Evolutionary conservation across 1,284 basidiomycete species (phyloP).

Genomic region (Fomitiporia mediterranea): DNA sequence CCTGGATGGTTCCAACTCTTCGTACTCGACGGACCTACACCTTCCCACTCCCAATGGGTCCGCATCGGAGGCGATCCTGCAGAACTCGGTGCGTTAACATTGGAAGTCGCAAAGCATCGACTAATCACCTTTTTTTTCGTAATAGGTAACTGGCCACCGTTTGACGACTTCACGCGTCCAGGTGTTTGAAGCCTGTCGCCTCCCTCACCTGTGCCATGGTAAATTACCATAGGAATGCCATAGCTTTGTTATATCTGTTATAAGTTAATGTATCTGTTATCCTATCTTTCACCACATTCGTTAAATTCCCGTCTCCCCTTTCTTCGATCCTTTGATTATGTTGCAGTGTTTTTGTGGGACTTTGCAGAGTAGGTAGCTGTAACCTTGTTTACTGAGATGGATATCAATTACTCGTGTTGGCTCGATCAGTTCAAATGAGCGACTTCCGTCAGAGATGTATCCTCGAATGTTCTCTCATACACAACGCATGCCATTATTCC

Average conservation of each 20-base stretch:
- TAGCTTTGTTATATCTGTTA: too few species aligned
- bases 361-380: background rate
- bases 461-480: too few species aligned
- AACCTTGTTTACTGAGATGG: background rate
- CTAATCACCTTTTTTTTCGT: background rate
- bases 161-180: conserved; percentile 58
- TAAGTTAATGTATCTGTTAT: too few species aligned
- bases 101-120: background rate
- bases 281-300: background rate
- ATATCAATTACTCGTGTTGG: too few species aligned
- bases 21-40: conserved; percentile 69
- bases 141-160: conserved; percentile 55
- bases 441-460: too few species aligned
- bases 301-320: background rate
- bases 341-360: background rate
- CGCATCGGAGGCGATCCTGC: conserved; percentile 72
- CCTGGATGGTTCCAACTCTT: conserved; percentile 76
- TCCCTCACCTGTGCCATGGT: too few species aligned
- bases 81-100: conserved; percentile 33
- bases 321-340: background rate
- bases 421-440: too few species aligned
- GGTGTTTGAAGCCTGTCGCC: conserved; percentile 33
- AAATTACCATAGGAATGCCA: too few species aligned
- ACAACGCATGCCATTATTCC: too few species aligned
- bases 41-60: conserved; percentile 65